phyloP scores from a whole-genome alignment of 1,284 basidiomycete genomes.

The Naganishia liquefaciens region DNA sequence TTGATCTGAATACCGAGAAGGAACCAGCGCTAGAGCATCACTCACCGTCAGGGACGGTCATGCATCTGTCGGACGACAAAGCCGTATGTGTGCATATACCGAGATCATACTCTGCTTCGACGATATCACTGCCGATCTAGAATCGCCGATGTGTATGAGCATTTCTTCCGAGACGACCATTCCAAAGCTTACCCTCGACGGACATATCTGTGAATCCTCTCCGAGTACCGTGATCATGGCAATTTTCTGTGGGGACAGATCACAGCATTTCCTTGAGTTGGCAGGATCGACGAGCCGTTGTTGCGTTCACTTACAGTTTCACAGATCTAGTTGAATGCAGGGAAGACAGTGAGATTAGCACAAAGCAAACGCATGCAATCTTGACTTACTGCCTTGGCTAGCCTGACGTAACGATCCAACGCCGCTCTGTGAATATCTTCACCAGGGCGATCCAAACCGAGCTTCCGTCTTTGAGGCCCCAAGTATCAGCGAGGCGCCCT shows the following conservation, averaged over 20 bases:
- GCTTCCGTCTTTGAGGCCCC: conserved; percentile 38
- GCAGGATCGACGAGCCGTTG: not conserved
- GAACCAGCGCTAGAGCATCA: not conserved
- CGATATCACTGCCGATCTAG: conserved; percentile 38
- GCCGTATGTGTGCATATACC: conserved; percentile 45
- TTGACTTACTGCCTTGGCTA: conserved; percentile 35
- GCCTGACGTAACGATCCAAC: conserved; percentile 44
- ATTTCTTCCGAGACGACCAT: conserved; percentile 4
- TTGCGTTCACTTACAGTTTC: conserved; percentile 11
- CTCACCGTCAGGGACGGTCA: conserved; percentile 37
- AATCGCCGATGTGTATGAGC: conserved; percentile 35
- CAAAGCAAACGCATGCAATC: conserved; percentile 3
- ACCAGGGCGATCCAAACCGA: conserved; percentile 43
- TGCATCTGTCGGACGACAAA: conserved; percentile 35
- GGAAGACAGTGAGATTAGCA: not conserved
- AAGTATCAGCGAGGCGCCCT: conserved; percentile 36
- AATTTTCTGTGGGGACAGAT: conserved; percentile 39
- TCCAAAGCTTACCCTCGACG: conserved; percentile 1
- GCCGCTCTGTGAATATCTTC: conserved; percentile 33
- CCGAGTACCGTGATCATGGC: conserved; percentile 43
- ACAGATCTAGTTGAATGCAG: not conserved
- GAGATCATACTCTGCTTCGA: conserved; percentile 37
- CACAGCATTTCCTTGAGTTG: conserved; percentile 7
- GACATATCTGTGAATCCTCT: conserved; percentile 37
- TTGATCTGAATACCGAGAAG: not conserved